Base-by-base conservation (phyloP, 2,329 filamentous ascomycete species). In the Davidsoniella eucalypti region DNA sequence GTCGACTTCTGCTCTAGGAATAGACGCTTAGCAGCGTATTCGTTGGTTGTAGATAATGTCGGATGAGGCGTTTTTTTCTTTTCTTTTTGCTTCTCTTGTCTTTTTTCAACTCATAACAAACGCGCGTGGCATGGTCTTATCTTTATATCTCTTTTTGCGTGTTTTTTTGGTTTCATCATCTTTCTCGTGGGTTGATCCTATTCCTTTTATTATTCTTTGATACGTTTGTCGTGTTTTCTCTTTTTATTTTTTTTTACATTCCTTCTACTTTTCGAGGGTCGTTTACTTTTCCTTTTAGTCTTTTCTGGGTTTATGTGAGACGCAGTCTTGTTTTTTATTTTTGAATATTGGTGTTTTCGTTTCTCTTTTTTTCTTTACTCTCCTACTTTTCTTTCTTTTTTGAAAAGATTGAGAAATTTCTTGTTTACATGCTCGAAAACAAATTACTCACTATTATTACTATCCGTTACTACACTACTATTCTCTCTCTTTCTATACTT, bases 61-160 rank as follows among this genome's bases (percentile, higher is more conserved):
- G 26, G 26, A 10, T 29, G 26, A 29, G 26, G 36, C 42, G 37
- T 46, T 38, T 37, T 14, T 17, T 47, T 33, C 17, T 26, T 29
- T 29, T 29, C 42, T 45, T 37, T 21, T 36, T 8, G 21, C 26
- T 43, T 29, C 9, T 36, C 42, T 33, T 50, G 18, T 45, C 33
- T 45, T 45, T 50, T n/a, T n/a, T n/a, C n/a, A n/a, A 16, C 45
- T 25, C 47, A 26, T 18, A n/a, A 21, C 21, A n/a, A 25, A 39
- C 2, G 33, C 6, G 48, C 18, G 16, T 43, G 29, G 25, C 33
- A 14, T 49, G 16, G 16, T 18, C 9, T 39, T 18, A 16, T 23
- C 41, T 25, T 39, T 40, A 21, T 39, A 26, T 47, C 41, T 25
- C 6, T 33, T 48, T 47, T 14, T 41, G 7, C 26, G 10, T 42